These are phyloP conservation scores for Sphagnum fallax DNA, from an alignment of 228 moss, liverwort and hornwort genomes.

Conservation along the genomic window DNA sequence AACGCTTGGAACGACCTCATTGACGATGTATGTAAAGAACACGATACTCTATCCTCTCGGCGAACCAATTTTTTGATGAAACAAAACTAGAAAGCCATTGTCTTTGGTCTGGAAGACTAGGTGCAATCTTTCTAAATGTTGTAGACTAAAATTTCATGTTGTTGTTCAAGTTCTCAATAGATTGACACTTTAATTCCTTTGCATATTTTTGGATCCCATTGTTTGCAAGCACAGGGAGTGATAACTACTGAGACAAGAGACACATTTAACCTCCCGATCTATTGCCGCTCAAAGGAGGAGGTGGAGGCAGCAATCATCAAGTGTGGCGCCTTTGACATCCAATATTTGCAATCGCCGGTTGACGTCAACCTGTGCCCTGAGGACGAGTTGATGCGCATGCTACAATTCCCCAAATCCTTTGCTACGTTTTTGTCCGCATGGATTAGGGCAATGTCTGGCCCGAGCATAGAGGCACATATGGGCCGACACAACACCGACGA, in stretches of 20 bases:
- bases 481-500: slow-evolving; percentile 15
- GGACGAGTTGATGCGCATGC: slow-evolving; percentile 15
- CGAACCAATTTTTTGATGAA: too few species aligned
- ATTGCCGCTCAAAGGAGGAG: slow-evolving; percentile 20
- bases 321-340: slow-evolving; percentile 9
- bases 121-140: too few species aligned
- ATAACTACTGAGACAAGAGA: slow-evolving; percentile 23
- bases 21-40: slow-evolving; percentile 15
- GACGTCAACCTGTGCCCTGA: slow-evolving; percentile 22
- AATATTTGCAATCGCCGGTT: slow-evolving; percentile 17
- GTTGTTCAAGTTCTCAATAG: too few species aligned
- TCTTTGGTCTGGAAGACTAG: too few species aligned
- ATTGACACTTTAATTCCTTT: too few species aligned
- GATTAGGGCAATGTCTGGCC: slow-evolving; percentile 32
- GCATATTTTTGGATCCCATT: too few species aligned
- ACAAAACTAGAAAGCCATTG: too few species aligned
- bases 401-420: slow-evolving; percentile 19
- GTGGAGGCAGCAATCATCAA: slow-evolving; percentile 8
- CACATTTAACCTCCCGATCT: slow-evolving; percentile 26
- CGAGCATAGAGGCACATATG: slow-evolving; percentile 32
- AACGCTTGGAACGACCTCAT: slow-evolving; percentile 32
- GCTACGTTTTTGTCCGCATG: slow-evolving; percentile 44
- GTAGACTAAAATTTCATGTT: too few species aligned
- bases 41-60: too few species aligned
- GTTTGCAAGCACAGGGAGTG: slow-evolving; percentile 11